Evolutionary conservation across 495 filamentous ascomycete genomes (phyloP), one percentile per base, ranked within the genome.

Genomic region (Xylaria telfairii): DNA sequence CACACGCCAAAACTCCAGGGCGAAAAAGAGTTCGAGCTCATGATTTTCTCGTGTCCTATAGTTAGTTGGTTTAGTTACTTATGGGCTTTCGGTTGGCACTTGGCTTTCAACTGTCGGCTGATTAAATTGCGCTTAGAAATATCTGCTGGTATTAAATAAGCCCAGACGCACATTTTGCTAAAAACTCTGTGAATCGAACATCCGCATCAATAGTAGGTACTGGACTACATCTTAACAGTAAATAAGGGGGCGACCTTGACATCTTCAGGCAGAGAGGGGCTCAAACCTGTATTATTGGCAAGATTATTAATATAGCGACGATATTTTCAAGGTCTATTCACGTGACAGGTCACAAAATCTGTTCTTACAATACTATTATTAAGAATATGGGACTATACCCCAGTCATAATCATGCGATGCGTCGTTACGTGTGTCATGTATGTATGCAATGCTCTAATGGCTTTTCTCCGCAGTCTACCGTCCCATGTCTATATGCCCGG

Each of bases 401-500:
- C 13, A n/a, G 26, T 65, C 44, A n/a, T 53, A 51, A 65, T 65
- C 44, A 51, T 51, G 30, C 17, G 19, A 51, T 51, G 42, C 10
- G 42, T 65, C 63, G 30, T 65, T 21, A 46, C 10, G 30, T n/a
- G 63, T 32, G 28, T 46, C 44, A 65, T 37, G 46, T 37, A 37
- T 65, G 28, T 15, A 65, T 53, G 53, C n/a, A 42, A 41, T 62
- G 12, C 21, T 24, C 12, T 41, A 62, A 19, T 41, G 37, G n/a
- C n/a, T 15, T 42, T 26, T 62, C 13, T 24, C 30, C 30, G 44
- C 26, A 1, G 3, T 65, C 28, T 24, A 26, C n/a, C 49, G 49
- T 34, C 63, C 61, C 17, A 59, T 37, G 9, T 59, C 65, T 69
- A 78, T 76, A 94, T 85, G 12, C 93, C 94, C 0, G 94, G 94